Base-by-base conservation (phyloP, 345 rosid species). In the Xanthoceras sorbifolium region DNA sequence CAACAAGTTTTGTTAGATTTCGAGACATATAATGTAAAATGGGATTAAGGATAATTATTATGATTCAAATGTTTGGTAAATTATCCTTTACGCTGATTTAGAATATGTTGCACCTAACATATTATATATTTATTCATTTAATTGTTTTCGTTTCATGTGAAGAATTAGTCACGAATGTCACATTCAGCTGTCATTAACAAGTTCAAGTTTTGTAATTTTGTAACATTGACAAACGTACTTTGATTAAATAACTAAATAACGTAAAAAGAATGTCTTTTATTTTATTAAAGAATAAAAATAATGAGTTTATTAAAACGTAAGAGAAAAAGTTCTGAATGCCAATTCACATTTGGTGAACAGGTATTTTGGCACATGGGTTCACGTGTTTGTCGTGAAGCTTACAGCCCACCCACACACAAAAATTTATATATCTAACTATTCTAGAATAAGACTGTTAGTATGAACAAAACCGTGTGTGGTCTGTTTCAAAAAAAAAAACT, bases 351-450 rank as follows among this genome's bases (percentile, higher is more conserved):
- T 2, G 48, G 25, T 44, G 32, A 64, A 73, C 6, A 17, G 22
- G 73, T 44, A 57, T 42, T 69, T 23, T 67, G 9, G 23, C 81
- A 68, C 82, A 74, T 79, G 78, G 75, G 59, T 11, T 74, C 78
- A 68, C 82, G 59, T 79, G 81, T 64, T 63, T 46, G 46, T 46
- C 9, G 38, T 29, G 62, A 28, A 46, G 11, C 55, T 17, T 6
- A 40, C 40, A 20, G 74, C 44, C 54, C 25, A 57, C 31, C 73
- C 6, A 42, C 11, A n/a, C 59, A 7, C 10, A 44, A 34, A 26
- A 68, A 46, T n/a, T 67, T 22, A 40, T 29, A 48, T 15, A 26
- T 44, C 32, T 44, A 38, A 25, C 48, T 1, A 65, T 32, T 62
- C 15, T 31, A 63, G 3, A 63, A 29, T 1, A 63, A 17, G 4